phyloP scores from a whole-genome alignment of 345 rosid genomes.

The Euphorbia peplus region DNA sequence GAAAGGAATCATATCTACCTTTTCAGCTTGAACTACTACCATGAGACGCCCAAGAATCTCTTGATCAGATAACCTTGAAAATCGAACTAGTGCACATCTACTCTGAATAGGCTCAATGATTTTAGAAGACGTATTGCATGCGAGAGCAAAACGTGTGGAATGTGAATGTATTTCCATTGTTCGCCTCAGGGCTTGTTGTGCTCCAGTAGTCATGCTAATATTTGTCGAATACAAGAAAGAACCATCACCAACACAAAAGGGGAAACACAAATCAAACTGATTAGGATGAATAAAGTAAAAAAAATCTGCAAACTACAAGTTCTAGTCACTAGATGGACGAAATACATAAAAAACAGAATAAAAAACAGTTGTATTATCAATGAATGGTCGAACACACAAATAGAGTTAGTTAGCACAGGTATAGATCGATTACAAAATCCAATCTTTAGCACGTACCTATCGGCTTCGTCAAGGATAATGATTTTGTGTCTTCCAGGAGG shows the following conservation, averaged over 20 bases:
- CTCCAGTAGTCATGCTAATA: constrained; percentile 93
- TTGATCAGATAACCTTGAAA: constrained; percentile 88
- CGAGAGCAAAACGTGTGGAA: constrained; percentile 96
- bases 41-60: constrained; percentile 91
- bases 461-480: constrained; percentile 93
- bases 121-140: constrained; percentile 85
- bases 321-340: background rate
- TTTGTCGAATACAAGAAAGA: background rate
- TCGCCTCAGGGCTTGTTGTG: constrained; percentile 94
- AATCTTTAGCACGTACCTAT: constrained; percentile 49
- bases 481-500: constrained; percentile 88
- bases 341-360: background rate
- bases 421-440: background rate
- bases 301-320: background rate
- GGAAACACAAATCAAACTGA: background rate
- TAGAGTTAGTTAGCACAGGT: background rate
- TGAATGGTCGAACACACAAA: background rate
- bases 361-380: background rate
- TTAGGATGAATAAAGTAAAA: background rate
- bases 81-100: constrained; percentile 92
- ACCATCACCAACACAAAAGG: background rate
- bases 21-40: constrained; percentile 80
- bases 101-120: constrained; percentile 98
- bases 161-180: constrained; percentile 95
- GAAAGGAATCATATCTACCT: constrained; percentile 39